Evolutionary conservation across 768 basidiomycete species (phyloP), one percentile per base, ranked within the genome.

Genomic region (Lactarius psammicola): DNA sequence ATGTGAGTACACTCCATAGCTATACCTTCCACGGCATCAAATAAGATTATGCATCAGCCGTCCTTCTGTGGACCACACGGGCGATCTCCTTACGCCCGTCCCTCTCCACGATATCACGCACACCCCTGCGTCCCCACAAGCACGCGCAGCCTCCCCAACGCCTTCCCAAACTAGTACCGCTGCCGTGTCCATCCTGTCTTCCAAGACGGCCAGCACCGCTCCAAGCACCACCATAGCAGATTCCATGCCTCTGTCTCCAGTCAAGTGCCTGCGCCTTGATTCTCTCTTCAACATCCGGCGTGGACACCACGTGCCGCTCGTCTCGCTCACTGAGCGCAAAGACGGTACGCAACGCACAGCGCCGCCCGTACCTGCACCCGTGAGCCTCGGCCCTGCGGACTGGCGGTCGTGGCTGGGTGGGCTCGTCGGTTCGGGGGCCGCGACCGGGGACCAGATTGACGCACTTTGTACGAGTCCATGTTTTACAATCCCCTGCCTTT

Each of bases 391-490:
- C 0, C 87, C 86, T 17, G 69, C 82, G 1, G 69, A 65, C 9
- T 85, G 86, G 26, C 68, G 85, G 9, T 64, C 73, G 20, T 74
- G 73, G 33, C 87, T 86, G 79, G 80, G 89, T 64, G 76, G 78
- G 2, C 82, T 70, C 4, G 68, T 80, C 64, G 81, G 78, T 40
- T 61, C 64, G 34, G 68, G 68, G 7, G 79, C 78, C 5, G 79
- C 83, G 72, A 81, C 83, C 0, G 89, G 87, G 20, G 81, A 81
- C 23, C 82, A 87, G 71, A 73, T 90, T 18, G 89, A 90, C 69
- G 75, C 75, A 6, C 72, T 89, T 23, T 72, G 88, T 89, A 73
- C 61, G 85, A 68, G 60, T 65, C 17, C 30, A 15, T 20, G 10
- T 36, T 51, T 30, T 38, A 13, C 20, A 23, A 13, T 63, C 30